Evolutionary conservation across 805 yeast species (phyloP).

Genomic region (Kodamaea hsintzibuensis): DNA sequence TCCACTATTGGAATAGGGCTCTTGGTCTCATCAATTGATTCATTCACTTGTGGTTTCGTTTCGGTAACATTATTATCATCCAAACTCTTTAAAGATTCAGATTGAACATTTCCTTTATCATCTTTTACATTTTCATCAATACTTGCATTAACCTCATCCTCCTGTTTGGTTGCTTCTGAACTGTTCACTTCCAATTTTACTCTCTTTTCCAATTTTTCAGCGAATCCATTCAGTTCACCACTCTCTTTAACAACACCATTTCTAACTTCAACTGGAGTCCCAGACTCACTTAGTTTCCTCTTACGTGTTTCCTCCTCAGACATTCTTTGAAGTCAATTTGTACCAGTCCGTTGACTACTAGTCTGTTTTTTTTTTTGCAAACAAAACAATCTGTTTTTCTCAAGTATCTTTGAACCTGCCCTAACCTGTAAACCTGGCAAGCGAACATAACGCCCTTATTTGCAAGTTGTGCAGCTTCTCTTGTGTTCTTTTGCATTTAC

Average conservation of each 20-base stretch:
- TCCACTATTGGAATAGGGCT: neutral
- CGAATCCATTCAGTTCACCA: neutral
- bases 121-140: neutral
- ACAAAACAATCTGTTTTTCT: neutral
- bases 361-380: slow-evolving; percentile 6
- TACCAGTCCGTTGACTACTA: slow-evolving; percentile 1
- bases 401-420: slow-evolving; percentile 2
- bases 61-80: neutral
- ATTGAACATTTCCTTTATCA: neutral
- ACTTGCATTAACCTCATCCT: neutral
- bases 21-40: neutral
- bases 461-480: neutral
- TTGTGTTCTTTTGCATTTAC: neutral
- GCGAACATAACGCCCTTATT: neutral
- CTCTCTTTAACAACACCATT: neutral
- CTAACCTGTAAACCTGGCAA: slow-evolving; percentile 4
- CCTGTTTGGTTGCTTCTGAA: neutral
- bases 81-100: neutral
- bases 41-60: neutral
- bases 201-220: slow-evolving; percentile 3
- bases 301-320: slow-evolving; percentile 8
- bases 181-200: slow-evolving; percentile 2
- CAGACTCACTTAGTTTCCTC: neutral
- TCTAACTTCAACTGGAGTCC: neutral
- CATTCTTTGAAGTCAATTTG: neutral